Evolutionary conservation across 495 filamentous ascomycete species (phyloP).

Genomic region (Hypoxylon fragiforme): DNA sequence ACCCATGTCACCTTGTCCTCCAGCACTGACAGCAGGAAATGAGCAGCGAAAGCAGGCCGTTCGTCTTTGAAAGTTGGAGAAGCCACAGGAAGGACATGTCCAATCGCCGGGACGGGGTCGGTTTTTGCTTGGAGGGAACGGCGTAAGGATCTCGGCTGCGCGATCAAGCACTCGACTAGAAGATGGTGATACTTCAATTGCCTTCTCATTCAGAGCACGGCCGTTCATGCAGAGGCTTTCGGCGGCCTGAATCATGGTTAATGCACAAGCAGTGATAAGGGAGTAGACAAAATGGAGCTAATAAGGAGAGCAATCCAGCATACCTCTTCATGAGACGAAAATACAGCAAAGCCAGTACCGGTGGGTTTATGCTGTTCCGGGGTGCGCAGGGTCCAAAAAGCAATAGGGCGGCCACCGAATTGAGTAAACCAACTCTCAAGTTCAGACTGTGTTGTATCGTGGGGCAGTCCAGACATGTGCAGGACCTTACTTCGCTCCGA

Average conservation of each 20-base stretch:
- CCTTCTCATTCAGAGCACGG: conserved; percentile 95
- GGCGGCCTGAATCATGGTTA: conserved; percentile 63
- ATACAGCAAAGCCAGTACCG: conserved; percentile 94
- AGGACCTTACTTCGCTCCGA: conserved; percentile 95
- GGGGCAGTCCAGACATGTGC: conserved; percentile 94
- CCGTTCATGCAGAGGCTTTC: conserved; percentile 99
- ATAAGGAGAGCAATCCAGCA: conserved; percentile 37
- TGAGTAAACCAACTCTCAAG: conserved; percentile 99
- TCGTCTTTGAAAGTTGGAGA: conserved; percentile 94
- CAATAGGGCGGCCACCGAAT: conserved; percentile 96
- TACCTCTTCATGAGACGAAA: conserved; percentile 99
- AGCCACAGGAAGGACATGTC: conserved; percentile 94
- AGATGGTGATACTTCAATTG: conserved; percentile 95
- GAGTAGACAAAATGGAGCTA: no score
- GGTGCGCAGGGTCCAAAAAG: conserved; percentile 97
- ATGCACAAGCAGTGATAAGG: neutral
- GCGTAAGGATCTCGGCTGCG: conserved; percentile 90
- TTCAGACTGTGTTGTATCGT: conserved; percentile 97
- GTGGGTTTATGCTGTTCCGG: conserved; percentile 99
- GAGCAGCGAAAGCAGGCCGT: conserved; percentile 99
- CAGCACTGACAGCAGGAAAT: conserved; percentile 85
- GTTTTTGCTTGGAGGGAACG: conserved; percentile 98
- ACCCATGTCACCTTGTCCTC: conserved; percentile 73
- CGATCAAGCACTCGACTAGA: conserved; percentile 95
- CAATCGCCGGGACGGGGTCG: conserved; percentile 95